Conservation (phyloP, 768 basidiomycete species). For the Lentinula edodes region DNA sequence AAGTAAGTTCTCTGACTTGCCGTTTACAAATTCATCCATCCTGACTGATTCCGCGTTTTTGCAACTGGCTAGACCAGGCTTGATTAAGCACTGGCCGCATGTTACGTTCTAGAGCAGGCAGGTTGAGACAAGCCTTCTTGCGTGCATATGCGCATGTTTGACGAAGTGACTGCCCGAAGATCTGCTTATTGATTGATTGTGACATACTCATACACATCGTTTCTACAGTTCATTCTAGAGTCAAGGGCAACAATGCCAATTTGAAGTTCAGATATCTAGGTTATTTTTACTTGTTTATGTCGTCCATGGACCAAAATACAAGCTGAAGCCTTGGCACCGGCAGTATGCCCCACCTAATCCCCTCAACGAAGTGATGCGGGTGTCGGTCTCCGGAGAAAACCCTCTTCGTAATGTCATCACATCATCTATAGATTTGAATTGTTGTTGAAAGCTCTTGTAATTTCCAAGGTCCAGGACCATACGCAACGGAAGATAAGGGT, state of each 20-base stretch:
- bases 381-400: neutral
- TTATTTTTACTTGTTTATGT: neutral
- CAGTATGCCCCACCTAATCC: neutral
- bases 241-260: no score
- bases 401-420: neutral
- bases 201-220: neutral
- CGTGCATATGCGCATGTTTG: neutral
- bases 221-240: no score
- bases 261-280: neutral
- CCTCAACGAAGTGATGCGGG: neutral
- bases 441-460: neutral
- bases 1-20: neutral
- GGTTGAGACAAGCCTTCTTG: neutral
- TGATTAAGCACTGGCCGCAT: neutral
- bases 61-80: neutral
- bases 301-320: neutral
- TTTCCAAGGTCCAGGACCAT: neutral
- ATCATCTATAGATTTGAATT: neutral
- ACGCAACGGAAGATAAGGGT: neutral
- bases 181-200: no score
- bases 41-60: neutral
- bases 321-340: neutral
- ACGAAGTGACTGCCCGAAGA: no score
- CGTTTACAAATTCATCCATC: neutral
- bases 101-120: neutral